Evolutionary conservation across 768 basidiomycete genomes (phyloP), one percentile per base, ranked within the genome.

Genomic region (Suillus subluteus): DNA sequence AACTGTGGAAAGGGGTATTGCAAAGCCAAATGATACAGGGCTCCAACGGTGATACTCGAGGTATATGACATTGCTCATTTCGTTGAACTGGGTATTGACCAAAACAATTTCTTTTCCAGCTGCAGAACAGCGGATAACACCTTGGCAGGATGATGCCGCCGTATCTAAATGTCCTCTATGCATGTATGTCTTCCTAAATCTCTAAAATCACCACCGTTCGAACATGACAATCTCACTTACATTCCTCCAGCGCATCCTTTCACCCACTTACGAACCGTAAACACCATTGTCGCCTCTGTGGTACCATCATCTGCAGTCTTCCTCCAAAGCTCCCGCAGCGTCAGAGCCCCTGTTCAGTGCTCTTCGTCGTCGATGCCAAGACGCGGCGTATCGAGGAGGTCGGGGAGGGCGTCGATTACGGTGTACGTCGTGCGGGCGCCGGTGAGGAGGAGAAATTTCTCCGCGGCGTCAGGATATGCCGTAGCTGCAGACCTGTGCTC

Each of bases 231-330:
- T 59, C 66, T 71, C 54, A 76, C 61, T 21, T 52, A n/a, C 26
- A 44, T 35, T 21, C 48, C 40, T 55, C 6, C 65, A 88, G 87
- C 70, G 83, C 86, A 61, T 87, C 91, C 2, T 99, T 99, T 74
- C 92, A 96, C 73, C 87, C 93, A 0, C 79, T 99, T 3, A 94
- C 95, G 1, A 97, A 95, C 70, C 88, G 97, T 16, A 97, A 97
- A 79, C 97, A 99, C 71, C 97, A 99, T 74, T 99, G 97, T 75
- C 89, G 97, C 11, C 81, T 98, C 16, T 99, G 97, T 70, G 97
- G 97, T 0, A 84, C 90, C 64, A 92, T 98, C 48, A 88, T 98
- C 15, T 99, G 97, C 73, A 91, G 96, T 1, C 83, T 98, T 6
- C 94, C 95, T 0, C 81, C 89, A 13, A 95, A 92, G 65, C 84